A percentile compares a stretch with the other conserved stretches of the same genome.
Evolutionary conservation across 169 alveolate species (phyloP).

Genomic region (Theileria parva): DNA sequence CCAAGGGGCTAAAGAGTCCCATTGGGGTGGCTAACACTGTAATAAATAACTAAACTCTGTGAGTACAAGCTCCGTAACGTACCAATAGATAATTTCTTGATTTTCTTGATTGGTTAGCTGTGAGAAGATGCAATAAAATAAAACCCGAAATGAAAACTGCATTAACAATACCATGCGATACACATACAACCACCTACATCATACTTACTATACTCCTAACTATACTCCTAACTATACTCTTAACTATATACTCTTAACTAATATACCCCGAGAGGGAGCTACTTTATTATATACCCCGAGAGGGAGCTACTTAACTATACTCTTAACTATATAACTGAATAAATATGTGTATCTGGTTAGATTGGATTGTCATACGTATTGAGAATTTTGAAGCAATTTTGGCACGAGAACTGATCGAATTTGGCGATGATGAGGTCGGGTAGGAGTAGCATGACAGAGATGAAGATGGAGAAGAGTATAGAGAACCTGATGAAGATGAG

Average conservation of each 20-base stretch:
- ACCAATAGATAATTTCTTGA: slow-evolving; percentile 62
- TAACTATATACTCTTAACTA: background rate
- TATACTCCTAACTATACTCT: background rate
- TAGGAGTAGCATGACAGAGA: slow-evolving; percentile 29
- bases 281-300: no score
- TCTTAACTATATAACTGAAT: background rate
- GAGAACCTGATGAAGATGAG: slow-evolving; percentile 25
- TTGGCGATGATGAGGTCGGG: slow-evolving; percentile 12
- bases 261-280: background rate
- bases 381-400: background rate
- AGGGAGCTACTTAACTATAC: background rate
- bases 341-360: no score
- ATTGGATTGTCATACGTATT: no score
- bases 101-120: background rate
- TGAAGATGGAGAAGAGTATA: slow-evolving; percentile 28
- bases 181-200: slow-evolving; percentile 48
- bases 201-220: background rate
- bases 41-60: background rate
- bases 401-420: background rate
- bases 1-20: background rate
- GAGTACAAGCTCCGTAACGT: background rate
- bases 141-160: slow-evolving; percentile 35
- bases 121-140: slow-evolving; percentile 7
- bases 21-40: no score
- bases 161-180: slow-evolving; percentile 26